Evolutionary conservation across 441 rosid genomes (phyloP).

Genomic region (Dalechampia spathulata): DNA sequence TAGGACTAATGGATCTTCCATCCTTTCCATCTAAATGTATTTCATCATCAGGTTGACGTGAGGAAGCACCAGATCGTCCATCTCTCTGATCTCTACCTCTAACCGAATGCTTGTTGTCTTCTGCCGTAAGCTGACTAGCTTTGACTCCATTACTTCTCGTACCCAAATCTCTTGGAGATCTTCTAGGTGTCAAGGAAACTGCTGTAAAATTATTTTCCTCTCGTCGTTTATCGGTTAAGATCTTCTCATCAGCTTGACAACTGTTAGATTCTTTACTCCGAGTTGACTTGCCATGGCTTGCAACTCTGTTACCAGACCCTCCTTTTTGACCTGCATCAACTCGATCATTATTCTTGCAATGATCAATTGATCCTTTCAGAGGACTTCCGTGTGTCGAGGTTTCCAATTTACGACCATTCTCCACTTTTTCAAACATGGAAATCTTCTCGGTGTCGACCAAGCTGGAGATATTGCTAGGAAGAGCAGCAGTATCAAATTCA

Average conservation of each 20-base stretch:
- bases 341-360: neutral
- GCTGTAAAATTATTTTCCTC: conserved; percentile 18
- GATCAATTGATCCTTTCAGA: conserved; percentile 11
- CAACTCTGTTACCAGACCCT: conserved; percentile 5
- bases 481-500: conserved; percentile 64
- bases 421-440: too few relatives aligned
- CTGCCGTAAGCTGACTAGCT: conserved; percentile 11
- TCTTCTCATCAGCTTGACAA: conserved; percentile 14
- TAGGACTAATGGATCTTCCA: conserved; percentile 7
- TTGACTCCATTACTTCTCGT: conserved; percentile 18
- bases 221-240: conserved; percentile 13
- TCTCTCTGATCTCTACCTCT: too few relatives aligned
- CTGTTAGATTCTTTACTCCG: conserved; percentile 9
- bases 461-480: conserved; percentile 31
- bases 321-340: conserved; percentile 10
- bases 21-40: conserved; percentile 1
- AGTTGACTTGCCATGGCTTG: neutral
- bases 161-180: conserved; percentile 37
- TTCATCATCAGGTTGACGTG: conserved; percentile 17
- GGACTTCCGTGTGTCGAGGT: too few relatives aligned
- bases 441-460: conserved; percentile 25
- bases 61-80: conserved; percentile 14
- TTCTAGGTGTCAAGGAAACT: conserved; percentile 22
- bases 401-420: too few relatives aligned
- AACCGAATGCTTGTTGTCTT: conserved; percentile 23